Evolutionary conservation across 2,329 filamentous ascomycete genomes (phyloP), one percentile per base, ranked within the genome.

Genomic region (Aspergillus floridensis): DNA sequence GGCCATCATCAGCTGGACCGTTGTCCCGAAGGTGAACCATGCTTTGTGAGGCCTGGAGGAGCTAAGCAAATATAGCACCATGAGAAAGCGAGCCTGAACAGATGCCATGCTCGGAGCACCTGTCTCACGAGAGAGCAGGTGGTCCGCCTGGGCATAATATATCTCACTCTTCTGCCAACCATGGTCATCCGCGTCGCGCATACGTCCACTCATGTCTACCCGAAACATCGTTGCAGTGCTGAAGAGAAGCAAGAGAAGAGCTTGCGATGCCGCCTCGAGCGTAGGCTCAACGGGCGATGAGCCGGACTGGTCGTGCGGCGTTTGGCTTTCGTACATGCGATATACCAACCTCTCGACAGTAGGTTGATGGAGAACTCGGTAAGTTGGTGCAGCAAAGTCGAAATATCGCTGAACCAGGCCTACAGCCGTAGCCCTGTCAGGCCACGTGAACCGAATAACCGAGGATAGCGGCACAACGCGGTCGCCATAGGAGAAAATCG

Each of bases 11-110:
- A 78, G 61, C 57, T 77, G 76, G 3, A 73, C 65, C 0, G 70
- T 70, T 0, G 71, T 74, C 5, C 76, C 76, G 51, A 77, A 73
- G 0, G 66, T 66, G 54, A 73, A 77, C 74, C 76, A 77, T 2
- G 70, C 70, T 55, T 74, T 68, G 53, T 75, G 76, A 2, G 72
- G 70, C 19, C 75, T 66, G 5, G 72, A 75, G 2, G 73, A 71
- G 19, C 71, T 68, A n/a, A 78, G 61, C 16, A 77, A 62, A 56
- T 76, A 77, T 6, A 77, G 57, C 7, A 66, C 63, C 29, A 63
- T 63, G 5, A 68, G 31, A 12, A 70, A 68, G 1, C 68, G 65
- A 22, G 64, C 65, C 16, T 70, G 68, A 0, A 62, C 65, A 1
- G 65, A 68, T 52, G 60, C 59, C 22, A 69, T 52, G 12, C 49